These are phyloP conservation scores for Boletus mariae DNA, from an alignment of 1,284 basidiomycete species.

Conservation along the genomic window DNA sequence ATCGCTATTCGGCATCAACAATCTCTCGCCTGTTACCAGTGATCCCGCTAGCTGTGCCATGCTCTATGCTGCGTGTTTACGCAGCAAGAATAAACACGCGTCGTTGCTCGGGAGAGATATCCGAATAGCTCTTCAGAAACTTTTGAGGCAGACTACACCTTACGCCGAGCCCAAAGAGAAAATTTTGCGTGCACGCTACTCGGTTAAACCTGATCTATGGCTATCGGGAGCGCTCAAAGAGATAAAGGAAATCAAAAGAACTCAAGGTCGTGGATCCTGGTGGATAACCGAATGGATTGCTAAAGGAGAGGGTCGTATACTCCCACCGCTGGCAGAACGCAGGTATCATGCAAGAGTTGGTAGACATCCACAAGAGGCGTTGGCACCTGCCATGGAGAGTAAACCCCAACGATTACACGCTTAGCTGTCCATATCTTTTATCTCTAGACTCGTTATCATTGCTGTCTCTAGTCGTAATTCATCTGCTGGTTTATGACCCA, in stretches of 20 bases:
- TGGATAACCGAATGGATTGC: slow-evolving; percentile 32
- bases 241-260: slow-evolving; percentile 35
- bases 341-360: slow-evolving; percentile 12
- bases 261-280: slow-evolving; percentile 26
- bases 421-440: slow-evolving; percentile 2
- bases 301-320: slow-evolving; percentile 19
- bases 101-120: slow-evolving; percentile 43
- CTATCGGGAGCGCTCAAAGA: slow-evolving; percentile 38
- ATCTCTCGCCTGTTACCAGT: slow-evolving; percentile 46
- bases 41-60: slow-evolving; percentile 59
- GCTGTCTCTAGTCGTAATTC: not conserved
- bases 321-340: slow-evolving; percentile 19
- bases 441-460: slow-evolving; percentile 3
- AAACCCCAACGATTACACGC: slow-evolving; percentile 7
- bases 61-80: slow-evolving; percentile 52
- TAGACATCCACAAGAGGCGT: not conserved
- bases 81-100: slow-evolving; percentile 35
- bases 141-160: slow-evolving; percentile 32
- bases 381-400: slow-evolving; percentile 1
- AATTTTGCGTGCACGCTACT: slow-evolving; percentile 19
- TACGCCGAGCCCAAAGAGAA: slow-evolving; percentile 26
- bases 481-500: not conserved
- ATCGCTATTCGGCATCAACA: slow-evolving; percentile 51
- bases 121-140: slow-evolving; percentile 38
- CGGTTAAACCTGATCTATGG: slow-evolving; percentile 36